Evolutionary conservation across 805 yeast genomes (phyloP).

Genomic region (Danielia oregonensis): DNA sequence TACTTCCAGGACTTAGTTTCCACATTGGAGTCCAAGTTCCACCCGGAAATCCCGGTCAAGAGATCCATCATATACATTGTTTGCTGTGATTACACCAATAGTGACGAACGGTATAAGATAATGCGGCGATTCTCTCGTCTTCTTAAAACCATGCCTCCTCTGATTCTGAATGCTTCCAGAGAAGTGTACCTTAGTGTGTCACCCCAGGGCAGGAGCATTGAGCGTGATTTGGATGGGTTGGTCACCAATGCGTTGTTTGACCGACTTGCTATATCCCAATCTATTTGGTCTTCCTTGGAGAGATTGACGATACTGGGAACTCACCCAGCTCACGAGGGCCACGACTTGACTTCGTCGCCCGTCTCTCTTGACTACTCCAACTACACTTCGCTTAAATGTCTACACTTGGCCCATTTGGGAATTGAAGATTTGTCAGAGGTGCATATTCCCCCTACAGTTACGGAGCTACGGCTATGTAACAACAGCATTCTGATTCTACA

Average conservation of each 20-base stretch:
- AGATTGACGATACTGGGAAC: conserved; percentile 4
- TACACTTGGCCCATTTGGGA: background rate
- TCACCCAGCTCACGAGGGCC: conserved; percentile 1
- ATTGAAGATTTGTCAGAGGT: background rate
- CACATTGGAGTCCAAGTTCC: background rate
- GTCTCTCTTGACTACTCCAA: background rate
- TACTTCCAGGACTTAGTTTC: conserved; percentile 2
- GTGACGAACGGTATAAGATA: background rate
- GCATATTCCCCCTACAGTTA: conserved; percentile 2
- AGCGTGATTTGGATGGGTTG: background rate
- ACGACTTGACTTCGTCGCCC: background rate
- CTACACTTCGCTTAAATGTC: background rate
- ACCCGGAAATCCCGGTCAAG: conserved; percentile 3
- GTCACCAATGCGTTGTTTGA: conserved; percentile 1
- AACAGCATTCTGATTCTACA: conserved; percentile 3
- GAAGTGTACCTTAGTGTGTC: conserved; percentile 2
- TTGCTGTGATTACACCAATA: conserved; percentile 3
- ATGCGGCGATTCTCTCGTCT: conserved; percentile 1
- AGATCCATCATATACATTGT: conserved; percentile 1
- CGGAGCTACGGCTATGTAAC: conserved; percentile 3
- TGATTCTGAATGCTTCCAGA: conserved; percentile 2
- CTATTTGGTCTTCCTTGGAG: conserved; percentile 3
- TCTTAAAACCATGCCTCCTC: conserved; percentile 2
- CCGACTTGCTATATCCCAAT: background rate
- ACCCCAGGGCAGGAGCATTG: conserved; percentile 1